Percentiles rank a stretch among this genome's conserved stretches.
These are phyloP conservation scores for Neonectria faginata DNA, from an alignment of 2,329 filamentous ascomycete species.

Conservation along the genomic window DNA sequence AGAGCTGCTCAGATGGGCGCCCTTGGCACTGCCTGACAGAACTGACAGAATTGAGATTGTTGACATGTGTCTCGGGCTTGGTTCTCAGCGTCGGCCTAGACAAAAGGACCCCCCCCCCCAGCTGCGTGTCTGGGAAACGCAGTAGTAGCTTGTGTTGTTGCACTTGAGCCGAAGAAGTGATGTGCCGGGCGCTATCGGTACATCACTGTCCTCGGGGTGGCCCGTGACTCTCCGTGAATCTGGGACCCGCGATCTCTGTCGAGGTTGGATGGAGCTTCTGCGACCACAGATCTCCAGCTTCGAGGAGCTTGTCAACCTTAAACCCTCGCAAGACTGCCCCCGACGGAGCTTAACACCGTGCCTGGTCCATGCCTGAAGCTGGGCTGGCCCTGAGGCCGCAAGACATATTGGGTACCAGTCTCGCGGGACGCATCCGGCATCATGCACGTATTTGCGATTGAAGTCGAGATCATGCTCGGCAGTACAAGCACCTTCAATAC, in stretches of 20 bases:
- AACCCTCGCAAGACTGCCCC: neutral
- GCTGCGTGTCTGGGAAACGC: neutral
- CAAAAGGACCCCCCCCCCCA: neutral
- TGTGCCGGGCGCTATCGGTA: neutral
- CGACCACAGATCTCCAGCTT: slow-evolving; percentile 31
- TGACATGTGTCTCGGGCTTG: neutral
- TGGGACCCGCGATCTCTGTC: slow-evolving; percentile 37
- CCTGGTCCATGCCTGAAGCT: neutral
- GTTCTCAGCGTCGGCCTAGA: neutral
- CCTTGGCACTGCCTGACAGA: slow-evolving; percentile 22
- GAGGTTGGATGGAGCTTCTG: slow-evolving; percentile 24
- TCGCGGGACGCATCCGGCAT: neutral
- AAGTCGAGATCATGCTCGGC: neutral
- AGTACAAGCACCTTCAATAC: neutral
- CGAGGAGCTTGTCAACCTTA: neutral
- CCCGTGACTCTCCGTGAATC: slow-evolving; percentile 31
- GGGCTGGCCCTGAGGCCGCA: neutral
- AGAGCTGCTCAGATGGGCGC: slow-evolving; percentile 25
- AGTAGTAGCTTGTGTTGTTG: neutral
- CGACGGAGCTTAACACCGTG: neutral
- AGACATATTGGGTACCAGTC: neutral
- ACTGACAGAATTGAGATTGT: neutral
- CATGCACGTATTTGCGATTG: neutral
- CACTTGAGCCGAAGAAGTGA: neutral
- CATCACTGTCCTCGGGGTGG: slow-evolving; percentile 40